These are phyloP conservation scores for Pseudonitzschia multiseries DNA, from an alignment of 108 stramenopile genomes.

Conservation along the genomic window DNA sequence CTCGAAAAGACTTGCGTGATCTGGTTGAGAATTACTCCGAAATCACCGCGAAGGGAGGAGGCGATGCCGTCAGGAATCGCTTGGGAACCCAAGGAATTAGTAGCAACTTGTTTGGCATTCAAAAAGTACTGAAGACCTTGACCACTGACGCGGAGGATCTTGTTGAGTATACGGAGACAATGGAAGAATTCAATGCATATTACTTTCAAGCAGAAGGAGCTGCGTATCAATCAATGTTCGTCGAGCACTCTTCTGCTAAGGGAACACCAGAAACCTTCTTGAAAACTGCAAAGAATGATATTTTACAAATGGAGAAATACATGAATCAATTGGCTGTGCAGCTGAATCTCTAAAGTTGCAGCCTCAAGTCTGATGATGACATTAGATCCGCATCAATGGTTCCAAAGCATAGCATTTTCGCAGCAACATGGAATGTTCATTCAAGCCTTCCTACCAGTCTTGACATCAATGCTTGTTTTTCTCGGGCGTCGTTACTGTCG, in stretches of 20 bases:
- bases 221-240: constrained; percentile 63
- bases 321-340: constrained; percentile 51
- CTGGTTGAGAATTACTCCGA: constrained; percentile 54
- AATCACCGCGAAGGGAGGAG: constrained; percentile 44
- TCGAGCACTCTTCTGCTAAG: constrained; percentile 58
- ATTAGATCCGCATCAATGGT: too few species aligned
- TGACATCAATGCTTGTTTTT: too few species aligned
- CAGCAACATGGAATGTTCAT: too few species aligned
- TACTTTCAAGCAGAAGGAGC: constrained; percentile 57
- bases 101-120: constrained; percentile 58
- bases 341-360: constrained; percentile 40
- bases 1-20: constrained; percentile 47
- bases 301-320: constrained; percentile 43
- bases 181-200: constrained; percentile 60
- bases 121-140: constrained; percentile 48
- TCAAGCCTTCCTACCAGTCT: too few species aligned
- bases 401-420: too few species aligned
- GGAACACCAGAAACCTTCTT: constrained; percentile 48
- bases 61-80: constrained; percentile 56
- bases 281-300: constrained; percentile 50
- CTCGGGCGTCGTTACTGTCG: too few species aligned
- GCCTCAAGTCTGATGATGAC: too few species aligned
- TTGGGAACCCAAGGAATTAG: constrained; percentile 61
- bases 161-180: constrained; percentile 57
- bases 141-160: constrained; percentile 55